Evolutionary conservation across 345 rosid genomes (phyloP).

Genomic region (Moricandia arvensis): DNA sequence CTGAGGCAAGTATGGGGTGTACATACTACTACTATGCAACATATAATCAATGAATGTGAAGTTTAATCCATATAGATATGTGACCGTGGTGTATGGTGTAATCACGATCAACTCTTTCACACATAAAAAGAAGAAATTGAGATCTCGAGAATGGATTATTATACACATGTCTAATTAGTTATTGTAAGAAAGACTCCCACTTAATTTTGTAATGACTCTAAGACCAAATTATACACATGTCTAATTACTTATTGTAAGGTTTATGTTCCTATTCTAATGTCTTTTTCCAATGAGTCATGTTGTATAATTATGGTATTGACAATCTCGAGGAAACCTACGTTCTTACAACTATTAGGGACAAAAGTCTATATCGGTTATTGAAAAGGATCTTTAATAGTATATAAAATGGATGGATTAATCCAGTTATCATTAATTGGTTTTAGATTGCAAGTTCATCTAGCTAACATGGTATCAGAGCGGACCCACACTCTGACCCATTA

Average conservation of each 20-base stretch:
- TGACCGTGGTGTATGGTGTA: constrained; percentile 5
- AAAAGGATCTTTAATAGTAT: no score
- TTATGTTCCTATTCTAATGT: neutral
- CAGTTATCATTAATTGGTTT: no score
- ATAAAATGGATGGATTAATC: no score
- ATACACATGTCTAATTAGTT: no score
- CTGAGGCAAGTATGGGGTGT: neutral
- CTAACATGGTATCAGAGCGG: no score
- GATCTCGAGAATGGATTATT: neutral
- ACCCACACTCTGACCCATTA: no score
- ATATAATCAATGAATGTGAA: neutral
- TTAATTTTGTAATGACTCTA: neutral
- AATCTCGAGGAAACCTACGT: constrained; percentile 3
- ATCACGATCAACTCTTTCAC: neutral
- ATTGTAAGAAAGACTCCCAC: neutral
- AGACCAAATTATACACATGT: constrained; percentile 4
- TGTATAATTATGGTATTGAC: neutral
- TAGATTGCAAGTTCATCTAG: no score
- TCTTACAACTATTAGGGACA: neutral
- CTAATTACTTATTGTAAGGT: neutral
- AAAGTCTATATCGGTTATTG: no score
- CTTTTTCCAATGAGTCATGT: neutral
- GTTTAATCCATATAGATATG: neutral
- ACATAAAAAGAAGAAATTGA: neutral
- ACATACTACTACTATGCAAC: neutral